phyloP scores from a whole-genome alignment of 108 stramenopile species.

The Mayamaea pseudoterrestris region DNA sequence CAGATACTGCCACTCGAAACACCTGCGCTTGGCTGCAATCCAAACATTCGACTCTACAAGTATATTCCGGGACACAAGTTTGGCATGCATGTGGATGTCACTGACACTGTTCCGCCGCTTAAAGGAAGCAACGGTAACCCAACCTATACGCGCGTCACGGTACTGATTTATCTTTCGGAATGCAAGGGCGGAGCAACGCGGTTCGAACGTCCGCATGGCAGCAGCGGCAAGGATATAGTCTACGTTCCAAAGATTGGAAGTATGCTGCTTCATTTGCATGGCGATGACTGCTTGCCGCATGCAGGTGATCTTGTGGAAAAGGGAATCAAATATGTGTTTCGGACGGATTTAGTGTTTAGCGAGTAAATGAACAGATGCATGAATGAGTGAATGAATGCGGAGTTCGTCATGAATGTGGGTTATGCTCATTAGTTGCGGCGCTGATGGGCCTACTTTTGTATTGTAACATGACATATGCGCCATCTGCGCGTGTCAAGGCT shows the following conservation, averaged over 20 bases:
- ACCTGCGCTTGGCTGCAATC: constrained; percentile 59
- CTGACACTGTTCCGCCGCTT: constrained; percentile 26
- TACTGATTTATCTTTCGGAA: constrained; percentile 70
- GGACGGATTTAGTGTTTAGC: constrained; percentile 58
- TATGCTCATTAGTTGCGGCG: too few species aligned
- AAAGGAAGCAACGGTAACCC: too few species aligned
- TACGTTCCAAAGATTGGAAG: constrained; percentile 59
- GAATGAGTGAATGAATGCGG: too few species aligned
- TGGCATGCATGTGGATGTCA: constrained; percentile 77
- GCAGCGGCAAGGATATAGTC: constrained; percentile 28
- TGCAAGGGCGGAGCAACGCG: constrained; percentile 61
- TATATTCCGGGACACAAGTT: constrained; percentile 74
- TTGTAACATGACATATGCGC: too few species aligned
- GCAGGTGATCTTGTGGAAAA: constrained; percentile 67
- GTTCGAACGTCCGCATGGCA: too few species aligned
- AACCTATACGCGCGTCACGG: constrained; percentile 64
- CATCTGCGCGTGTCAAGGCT: too few species aligned
- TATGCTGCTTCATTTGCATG: constrained; percentile 77
- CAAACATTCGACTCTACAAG: constrained; percentile 77
- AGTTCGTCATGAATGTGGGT: too few species aligned
- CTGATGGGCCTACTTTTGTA: too few species aligned
- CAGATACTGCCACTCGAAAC: constrained; percentile 12
- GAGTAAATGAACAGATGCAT: constrained; percentile 4
- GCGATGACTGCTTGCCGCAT: constrained; percentile 76
- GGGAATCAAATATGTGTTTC: constrained; percentile 78